Evolutionary conservation across 2,329 filamentous ascomycete species (phyloP), one percentile per base, ranked within the genome.

Genomic region (Aspergillus ochraceus): DNA sequence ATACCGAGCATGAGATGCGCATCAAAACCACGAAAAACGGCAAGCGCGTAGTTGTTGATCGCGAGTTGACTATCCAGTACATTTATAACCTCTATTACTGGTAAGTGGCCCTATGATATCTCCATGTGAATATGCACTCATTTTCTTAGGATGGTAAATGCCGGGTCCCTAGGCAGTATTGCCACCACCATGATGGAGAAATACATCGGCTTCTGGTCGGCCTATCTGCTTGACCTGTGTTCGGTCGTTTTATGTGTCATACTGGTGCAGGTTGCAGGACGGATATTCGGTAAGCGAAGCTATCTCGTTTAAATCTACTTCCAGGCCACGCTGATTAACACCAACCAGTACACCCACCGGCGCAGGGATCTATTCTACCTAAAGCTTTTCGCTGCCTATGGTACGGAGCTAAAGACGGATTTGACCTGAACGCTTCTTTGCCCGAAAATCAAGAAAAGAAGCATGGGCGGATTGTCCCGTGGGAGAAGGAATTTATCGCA

Each of bases 1-100:
- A 57, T 11, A 45, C 30, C 5, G 49, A 47, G 26, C 14, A n/a
- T 20, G n/a, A 5, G 2, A 6, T 36, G 12, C 22, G 45, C 6
- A n/a, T 57, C 17, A 52, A 52, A 24, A 14, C 17, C 6, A n/a
- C 20, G 29, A 57, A 57, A n/a, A 47, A 47, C 22, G 24, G 52
- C 22, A n/a, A 46, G 22, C 39, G 26, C 12, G n/a, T 54, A 11
- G 24, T 54, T 19, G 4, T 39, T 4, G 26, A 30, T 30, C 39
- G 52, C n/a, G 39, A 14, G 14, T 36, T 54, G 6, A 54, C 24
- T 6, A 32, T 32, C 4, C 14, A 26, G 30, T 47, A 47, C 22
- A 54, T 54, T 0, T 54, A 54, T n/a, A 54, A 46, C 22, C 20
- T 54, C 8, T 54, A 29, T n/a, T 54, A 54, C 11, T 54, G 39